Evolutionary conservation across 116 monocot genomes (phyloP), one percentile per base, ranked within the genome.

Genomic region (Iris pallida): DNA sequence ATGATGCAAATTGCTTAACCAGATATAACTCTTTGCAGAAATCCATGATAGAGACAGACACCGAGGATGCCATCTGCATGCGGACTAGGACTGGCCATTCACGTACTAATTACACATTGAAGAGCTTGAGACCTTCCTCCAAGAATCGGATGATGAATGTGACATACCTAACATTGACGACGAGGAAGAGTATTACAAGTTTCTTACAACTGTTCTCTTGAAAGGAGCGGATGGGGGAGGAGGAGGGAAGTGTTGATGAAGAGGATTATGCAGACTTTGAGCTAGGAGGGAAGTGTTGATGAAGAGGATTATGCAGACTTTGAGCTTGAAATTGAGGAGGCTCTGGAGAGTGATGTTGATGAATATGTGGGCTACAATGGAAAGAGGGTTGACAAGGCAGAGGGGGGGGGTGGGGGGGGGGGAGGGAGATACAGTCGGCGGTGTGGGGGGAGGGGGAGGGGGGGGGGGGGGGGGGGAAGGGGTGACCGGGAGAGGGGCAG

Each of bases 191-290:
- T 96, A 96, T 46, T 78, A 71, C 53, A 89, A 87, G 71, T 96
- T 96, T 84, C 89, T 96, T 76, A 73, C 96, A 12, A 83, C 85
- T 72, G 92, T 96, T 68, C 59, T 92, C 12, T 17, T 72, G 41
- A 86, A 64, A 57, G 84, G 61, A 60, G 63, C 51, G 17, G 75
- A 72, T 45, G 55, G 77, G 67, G 11, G 73, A 77, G 47, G 79
- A 54, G 20, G 65, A 81, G 53, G 83, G 68, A 46, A 76, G 61
- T 69, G 46, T 75, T 9, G 89, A 89, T 73, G 95, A 90, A 74
- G 91, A 96, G 11, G 89, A 89, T 73, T 92, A 96, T 82, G 83
- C 86, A 6, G 92, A 96, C n/a, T 51, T 91, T 96, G 65, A n/a
- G n/a, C n/a, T n/a, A n/a, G n/a, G n/a, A n/a, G n/a, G n/a, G n/a